phyloP scores from a whole-genome alignment of 139 green algal species.

The Spirogloea muscicola region DNA sequence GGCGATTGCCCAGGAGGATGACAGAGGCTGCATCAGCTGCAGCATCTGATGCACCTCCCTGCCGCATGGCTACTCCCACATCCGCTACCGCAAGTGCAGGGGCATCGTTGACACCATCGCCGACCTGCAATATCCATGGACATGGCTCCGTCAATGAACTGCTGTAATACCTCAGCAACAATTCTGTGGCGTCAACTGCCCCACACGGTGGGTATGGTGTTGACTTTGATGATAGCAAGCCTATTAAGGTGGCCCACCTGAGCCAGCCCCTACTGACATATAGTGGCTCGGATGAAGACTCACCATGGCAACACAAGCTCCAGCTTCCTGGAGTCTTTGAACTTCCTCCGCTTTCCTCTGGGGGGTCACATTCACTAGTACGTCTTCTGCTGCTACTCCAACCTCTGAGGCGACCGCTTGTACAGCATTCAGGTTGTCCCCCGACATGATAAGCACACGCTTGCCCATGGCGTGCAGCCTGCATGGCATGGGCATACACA shows the following conservation, averaged over 20 bases:
- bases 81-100: slow-evolving; percentile 74
- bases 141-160: no score
- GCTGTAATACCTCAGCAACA: no score
- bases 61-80: slow-evolving; percentile 70
- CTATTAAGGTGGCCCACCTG: no score
- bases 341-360: slow-evolving; percentile 42
- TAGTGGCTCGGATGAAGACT: no score
- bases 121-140: no score
- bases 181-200: no score
- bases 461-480: no score
- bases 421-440: slow-evolving; percentile 64
- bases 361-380: slow-evolving; percentile 28
- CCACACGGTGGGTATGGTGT: no score
- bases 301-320: slow-evolving; percentile 69
- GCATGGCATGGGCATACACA: no score
- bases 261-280: no score
- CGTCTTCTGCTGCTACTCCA: slow-evolving; percentile 51
- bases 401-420: slow-evolving; percentile 52
- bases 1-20: slow-evolving; percentile 82
- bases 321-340: slow-evolving; percentile 41
- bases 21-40: slow-evolving; percentile 74
- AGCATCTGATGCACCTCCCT: slow-evolving; percentile 56
- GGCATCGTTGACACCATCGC: slow-evolving; percentile 94
- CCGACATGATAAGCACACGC: slow-evolving; percentile 65
- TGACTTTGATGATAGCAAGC: no score